Percentiles rank a stretch among this genome's conserved stretches.
Conservation (phyloP, 495 filamentous ascomycete genomes). For the Aspergillus carlsbadensis region DNA sequence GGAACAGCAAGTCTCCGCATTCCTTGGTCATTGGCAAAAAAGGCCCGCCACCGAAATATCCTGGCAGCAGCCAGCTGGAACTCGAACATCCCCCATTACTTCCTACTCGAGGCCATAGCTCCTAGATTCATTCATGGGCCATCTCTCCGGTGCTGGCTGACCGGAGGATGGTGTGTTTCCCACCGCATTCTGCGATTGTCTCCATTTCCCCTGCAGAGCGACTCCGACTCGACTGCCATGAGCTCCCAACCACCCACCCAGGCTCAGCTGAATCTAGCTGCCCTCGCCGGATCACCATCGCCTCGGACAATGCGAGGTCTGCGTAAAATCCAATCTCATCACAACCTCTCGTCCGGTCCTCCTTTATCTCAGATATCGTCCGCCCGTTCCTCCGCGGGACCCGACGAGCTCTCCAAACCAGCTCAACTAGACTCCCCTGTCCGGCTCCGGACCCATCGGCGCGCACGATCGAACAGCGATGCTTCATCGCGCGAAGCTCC, state of each 20-base stretch:
- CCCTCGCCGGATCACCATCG: slow-evolving; percentile 40
- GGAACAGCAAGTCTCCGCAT: slow-evolving; percentile 25
- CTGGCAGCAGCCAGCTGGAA: neutral
- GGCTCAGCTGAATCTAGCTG: slow-evolving; percentile 29
- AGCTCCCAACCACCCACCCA: slow-evolving; percentile 23
- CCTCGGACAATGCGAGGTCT: slow-evolving; percentile 49
- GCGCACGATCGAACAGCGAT: slow-evolving; percentile 74
- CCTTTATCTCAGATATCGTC: slow-evolving; percentile 38
- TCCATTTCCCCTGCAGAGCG: neutral
- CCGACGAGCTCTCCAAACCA: slow-evolving; percentile 19
- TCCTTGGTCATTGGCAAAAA: slow-evolving; percentile 14
- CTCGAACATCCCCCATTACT: neutral
- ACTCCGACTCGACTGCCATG: slow-evolving; percentile 9
- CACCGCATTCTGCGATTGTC: neutral
- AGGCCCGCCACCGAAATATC: slow-evolving; percentile 12
- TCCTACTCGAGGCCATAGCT: neutral
- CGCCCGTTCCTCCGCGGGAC: slow-evolving; percentile 26
- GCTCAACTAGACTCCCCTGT: slow-evolving; percentile 24
- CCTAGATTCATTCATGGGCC: slow-evolving; percentile 1
- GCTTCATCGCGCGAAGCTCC: slow-evolving; percentile 46
- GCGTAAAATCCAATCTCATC: slow-evolving; percentile 54
- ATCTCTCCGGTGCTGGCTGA: slow-evolving; percentile 12
- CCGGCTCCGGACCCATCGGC: slow-evolving; percentile 46
- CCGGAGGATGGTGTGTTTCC: slow-evolving; percentile 16
- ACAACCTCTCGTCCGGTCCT: slow-evolving; percentile 42